Base-by-base conservation (phyloP, 805 yeast species). In the Millerago galiae region DNA sequence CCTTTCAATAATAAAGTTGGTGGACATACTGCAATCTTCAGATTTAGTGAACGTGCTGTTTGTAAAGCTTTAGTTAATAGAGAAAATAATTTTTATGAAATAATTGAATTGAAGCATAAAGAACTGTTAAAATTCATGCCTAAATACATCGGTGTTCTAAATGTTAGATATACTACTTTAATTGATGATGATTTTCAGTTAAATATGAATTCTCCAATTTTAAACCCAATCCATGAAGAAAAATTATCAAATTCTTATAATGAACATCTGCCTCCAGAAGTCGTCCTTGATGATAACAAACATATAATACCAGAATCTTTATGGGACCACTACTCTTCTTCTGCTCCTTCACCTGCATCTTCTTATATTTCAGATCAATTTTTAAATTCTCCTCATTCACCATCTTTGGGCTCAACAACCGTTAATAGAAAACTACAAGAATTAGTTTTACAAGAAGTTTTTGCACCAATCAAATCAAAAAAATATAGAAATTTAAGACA, bases 1-100 rank as follows among this genome's bases (percentile, higher is more conserved):
- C 98, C 98, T 2, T 91, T 90, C 64, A 81, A 82, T 43, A 89
- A 93, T 59, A 89, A 86, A 58, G 98, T 93, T 17, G 99, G 99
- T 8, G 99, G 99, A 0, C 99, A 93, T 60, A 91, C 97, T 0
- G 97, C 97, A 2, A 89, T 93, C 29, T 93, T 91, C 66, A 76
- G 91, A 50, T 93, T 93, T 59, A 83, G 95, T 5, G 85, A 81
- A 52, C 71, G 86, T 45, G 98, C 97, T 0, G 96, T 93, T 14
- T 93, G 98, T 62, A 93, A 93, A 62, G 93, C 93, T 1, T 68
- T 95, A 46, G 87, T 89, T 46, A 88, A 86, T 54, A 72, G 96
- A 44, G 99, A 93, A 58, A 87, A 93, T 63, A 65, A 71, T 47
- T 90, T 95, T 83, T 93, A 93, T 62, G 99, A 93, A 60, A 79